Base-by-base conservation (phyloP, 352 stramenopile genomes). In the Blastocystis sp. region DNA sequence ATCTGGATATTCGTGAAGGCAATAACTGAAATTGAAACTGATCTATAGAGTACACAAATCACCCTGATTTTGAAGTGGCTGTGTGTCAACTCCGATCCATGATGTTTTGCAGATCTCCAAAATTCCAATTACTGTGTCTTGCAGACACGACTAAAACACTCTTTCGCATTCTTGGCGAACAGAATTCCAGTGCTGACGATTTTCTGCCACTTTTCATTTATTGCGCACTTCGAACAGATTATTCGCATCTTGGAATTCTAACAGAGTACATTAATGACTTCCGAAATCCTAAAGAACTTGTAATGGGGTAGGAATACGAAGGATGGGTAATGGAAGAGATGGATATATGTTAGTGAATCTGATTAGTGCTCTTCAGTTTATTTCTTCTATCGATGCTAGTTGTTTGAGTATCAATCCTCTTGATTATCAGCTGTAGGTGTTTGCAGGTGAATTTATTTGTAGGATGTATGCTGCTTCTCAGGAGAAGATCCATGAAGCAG, bases 121-220 rank as follows among this genome's bases (percentile, higher is more conserved):
- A 42, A 37, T 42, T 66, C 16, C 56, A 65, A 49, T 37, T 83
- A 19, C n/a, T 19, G 4, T 83, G 71, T 59, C 49, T 83, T 32
- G 49, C 42, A 42, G 27, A 83, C 16, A 46, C 71, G 29, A 52
- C 71, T 43, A 65, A 83, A 37, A 49, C 52, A 24, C 54, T 83
- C 27, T 65, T 66, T 24, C n/a, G 21, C 0, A 35, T 83, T 14
- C 54, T 83, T 21, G 49, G 71, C 1, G 29, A 49, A 27, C 29
- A 35, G 29, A 29, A 66, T 27, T 65, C 51, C 5, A 66, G 51
- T 43, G 71, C 71, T 1, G 71, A 83, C 24, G 71, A 83, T 42
- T 83, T 83, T 66, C 14, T 83, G 16, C 71, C 71, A 49, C 32
- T 83, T n/a, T 83, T 83, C 51, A 83, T 83, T 65, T 83, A 51